A percentile compares a stretch with the other conserved stretches of the same genome.
Conservation (phyloP, 106 monocot species). For the Dactylorhiza incarnata region DNA sequence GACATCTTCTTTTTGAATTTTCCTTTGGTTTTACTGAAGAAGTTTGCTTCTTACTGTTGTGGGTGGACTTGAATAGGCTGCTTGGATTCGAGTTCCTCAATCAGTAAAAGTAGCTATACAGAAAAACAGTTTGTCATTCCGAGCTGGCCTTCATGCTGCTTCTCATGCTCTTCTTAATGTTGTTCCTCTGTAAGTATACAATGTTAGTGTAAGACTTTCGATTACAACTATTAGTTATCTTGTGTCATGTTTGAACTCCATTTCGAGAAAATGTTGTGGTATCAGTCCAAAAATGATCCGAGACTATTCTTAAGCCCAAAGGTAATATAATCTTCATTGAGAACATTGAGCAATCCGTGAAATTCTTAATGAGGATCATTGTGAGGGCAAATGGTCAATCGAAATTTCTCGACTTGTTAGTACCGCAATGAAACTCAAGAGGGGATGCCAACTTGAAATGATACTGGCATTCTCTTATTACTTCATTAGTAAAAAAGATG, state of each 20-base stretch:
- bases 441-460: too few relatives aligned
- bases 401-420: too few relatives aligned
- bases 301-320: too few relatives aligned
- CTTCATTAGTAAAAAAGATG: too few relatives aligned
- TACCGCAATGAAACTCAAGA: too few relatives aligned
- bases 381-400: too few relatives aligned
- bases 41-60: background rate
- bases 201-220: background rate
- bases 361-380: too few relatives aligned
- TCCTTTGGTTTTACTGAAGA: background rate
- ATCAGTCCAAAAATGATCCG: background rate
- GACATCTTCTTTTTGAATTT: background rate
- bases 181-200: constrained; percentile 64
- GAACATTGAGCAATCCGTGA: too few relatives aligned
- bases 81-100: constrained; percentile 64
- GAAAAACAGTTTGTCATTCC: constrained; percentile 40
- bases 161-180: constrained; percentile 91
- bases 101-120: constrained; percentile 53
- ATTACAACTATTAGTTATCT: background rate
- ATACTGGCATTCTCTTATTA: too few relatives aligned
- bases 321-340: too few relatives aligned
- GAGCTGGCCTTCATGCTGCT: constrained; percentile 87
- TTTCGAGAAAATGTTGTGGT: background rate
- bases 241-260: background rate
- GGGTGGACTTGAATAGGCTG: constrained; percentile 38